Percentiles rank a stretch among this genome's conserved stretches.
Conservation (phyloP, 179 eudicot species). For the Drosera spatulata region DNA sequence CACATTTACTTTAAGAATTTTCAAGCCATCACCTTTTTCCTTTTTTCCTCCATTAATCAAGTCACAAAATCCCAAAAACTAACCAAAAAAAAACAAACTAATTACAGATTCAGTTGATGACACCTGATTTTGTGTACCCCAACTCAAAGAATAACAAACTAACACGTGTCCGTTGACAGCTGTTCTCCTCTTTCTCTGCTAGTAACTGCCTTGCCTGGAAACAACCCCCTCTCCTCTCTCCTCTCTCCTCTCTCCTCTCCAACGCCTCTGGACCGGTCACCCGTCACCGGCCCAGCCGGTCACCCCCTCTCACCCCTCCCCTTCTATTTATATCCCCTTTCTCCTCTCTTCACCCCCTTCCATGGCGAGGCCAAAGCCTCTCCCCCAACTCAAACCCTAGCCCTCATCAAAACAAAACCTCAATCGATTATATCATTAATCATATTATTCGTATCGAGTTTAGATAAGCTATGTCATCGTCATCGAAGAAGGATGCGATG, state of each 20-base stretch:
- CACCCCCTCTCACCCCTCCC: neutral
- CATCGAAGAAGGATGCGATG: conserved; percentile 10
- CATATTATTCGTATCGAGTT: too few relatives aligned
- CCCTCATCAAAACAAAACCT: neutral
- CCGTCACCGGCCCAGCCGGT: conserved; percentile 27
- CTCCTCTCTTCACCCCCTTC: neutral
- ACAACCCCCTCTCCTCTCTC: conserved; percentile 19
- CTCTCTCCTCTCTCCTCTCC: conserved; percentile 19
- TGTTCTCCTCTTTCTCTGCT: conserved; percentile 11
- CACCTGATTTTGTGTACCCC: conserved; percentile 8
- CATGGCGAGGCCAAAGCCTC: conserved; percentile 17
- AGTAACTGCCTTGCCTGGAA: conserved; percentile 40
- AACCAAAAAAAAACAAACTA: too few relatives aligned
- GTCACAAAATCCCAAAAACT: too few relatives aligned
- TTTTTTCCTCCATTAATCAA: too few relatives aligned
- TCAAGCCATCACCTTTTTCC: too few relatives aligned
- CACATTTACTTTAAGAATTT: too few relatives aligned
- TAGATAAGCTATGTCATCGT: neutral
- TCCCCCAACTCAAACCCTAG: neutral
- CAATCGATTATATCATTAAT: neutral
- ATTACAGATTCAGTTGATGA: conserved; percentile 25
- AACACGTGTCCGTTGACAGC: conserved; percentile 67
- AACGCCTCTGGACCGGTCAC: conserved; percentile 20
- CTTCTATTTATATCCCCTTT: conserved; percentile 10
- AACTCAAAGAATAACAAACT: neutral